These are phyloP conservation scores for Catharanthus roseus DNA, from an alignment of 257 asterid species.

Conservation along the genomic window DNA sequence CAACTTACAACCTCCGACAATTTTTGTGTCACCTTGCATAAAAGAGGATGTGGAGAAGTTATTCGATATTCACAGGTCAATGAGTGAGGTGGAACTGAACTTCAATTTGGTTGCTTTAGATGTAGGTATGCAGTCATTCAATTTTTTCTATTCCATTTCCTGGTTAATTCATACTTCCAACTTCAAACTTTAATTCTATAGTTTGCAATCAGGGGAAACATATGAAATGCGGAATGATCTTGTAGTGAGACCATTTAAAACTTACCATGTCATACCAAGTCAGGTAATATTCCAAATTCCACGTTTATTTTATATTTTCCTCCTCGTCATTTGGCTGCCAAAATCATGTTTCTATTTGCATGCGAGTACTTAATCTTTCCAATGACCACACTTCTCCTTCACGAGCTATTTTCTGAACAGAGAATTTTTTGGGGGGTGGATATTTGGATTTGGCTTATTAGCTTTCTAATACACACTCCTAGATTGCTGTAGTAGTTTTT, in stretches of 20 bases:
- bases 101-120: slow-evolving; percentile 77
- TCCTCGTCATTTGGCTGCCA: background rate
- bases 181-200: slow-evolving; percentile 10
- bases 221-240: slow-evolving; percentile 97
- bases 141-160: slow-evolving; percentile 6
- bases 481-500: background rate
- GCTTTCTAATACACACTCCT: background rate
- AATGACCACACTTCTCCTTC: background rate
- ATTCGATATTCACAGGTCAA: slow-evolving; percentile 67
- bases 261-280: slow-evolving; percentile 86
- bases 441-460: background rate
- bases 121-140: slow-evolving; percentile 50
- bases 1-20: slow-evolving; percentile 84
- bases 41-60: slow-evolving; percentile 75
- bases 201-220: slow-evolving; percentile 69
- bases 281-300: slow-evolving; percentile 42
- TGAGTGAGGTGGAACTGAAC: slow-evolving; percentile 80
- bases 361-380: background rate
- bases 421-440: background rate
- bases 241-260: slow-evolving; percentile 80
- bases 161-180: slow-evolving; percentile 13
- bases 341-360: background rate
- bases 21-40: slow-evolving; percentile 82
- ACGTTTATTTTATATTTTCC: slow-evolving; percentile 1
- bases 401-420: background rate